These are phyloP conservation scores for Elaeis oleifera DNA, from an alignment of 202 grass and related monocot species.

Conservation along the genomic window DNA sequence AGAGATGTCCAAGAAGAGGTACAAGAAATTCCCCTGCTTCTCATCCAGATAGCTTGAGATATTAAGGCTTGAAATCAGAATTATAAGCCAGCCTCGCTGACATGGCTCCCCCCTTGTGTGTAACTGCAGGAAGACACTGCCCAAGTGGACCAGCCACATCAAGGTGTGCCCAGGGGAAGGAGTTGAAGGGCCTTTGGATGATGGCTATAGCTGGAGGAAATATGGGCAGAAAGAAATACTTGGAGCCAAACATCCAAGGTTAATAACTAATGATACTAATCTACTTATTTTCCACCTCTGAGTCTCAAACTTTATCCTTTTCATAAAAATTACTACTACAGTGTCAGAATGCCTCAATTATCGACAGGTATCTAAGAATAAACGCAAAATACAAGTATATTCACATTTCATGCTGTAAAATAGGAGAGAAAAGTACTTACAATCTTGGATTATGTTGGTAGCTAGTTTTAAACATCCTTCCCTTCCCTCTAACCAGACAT, in stretches of 20 bases:
- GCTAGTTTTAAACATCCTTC: not conserved
- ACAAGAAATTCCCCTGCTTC: not conserved
- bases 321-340: too few relatives aligned
- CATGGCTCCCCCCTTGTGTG: not conserved
- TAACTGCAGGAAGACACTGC: conserved; percentile 41
- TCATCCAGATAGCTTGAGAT: too few relatives aligned
- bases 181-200: conserved; percentile 36
- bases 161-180: conserved; percentile 28
- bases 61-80: not conserved
- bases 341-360: too few relatives aligned
- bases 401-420: too few relatives aligned
- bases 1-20: conserved; percentile 59
- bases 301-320: too few relatives aligned
- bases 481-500: not conserved
- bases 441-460: too few relatives aligned
- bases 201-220: conserved; percentile 85
- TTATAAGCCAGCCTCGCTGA: not conserved
- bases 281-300: too few relatives aligned
- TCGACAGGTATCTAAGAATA: too few relatives aligned
- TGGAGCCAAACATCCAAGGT: conserved; percentile 80
- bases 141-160: conserved; percentile 40
- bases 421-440: too few relatives aligned
- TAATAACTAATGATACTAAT: not conserved
- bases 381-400: too few relatives aligned
- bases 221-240: conserved; percentile 96